A percentile compares a stretch with the other conserved stretches of the same genome.
Conservation (phyloP, 2,329 filamentous ascomycete species). For the Epichloe bromicola region DNA sequence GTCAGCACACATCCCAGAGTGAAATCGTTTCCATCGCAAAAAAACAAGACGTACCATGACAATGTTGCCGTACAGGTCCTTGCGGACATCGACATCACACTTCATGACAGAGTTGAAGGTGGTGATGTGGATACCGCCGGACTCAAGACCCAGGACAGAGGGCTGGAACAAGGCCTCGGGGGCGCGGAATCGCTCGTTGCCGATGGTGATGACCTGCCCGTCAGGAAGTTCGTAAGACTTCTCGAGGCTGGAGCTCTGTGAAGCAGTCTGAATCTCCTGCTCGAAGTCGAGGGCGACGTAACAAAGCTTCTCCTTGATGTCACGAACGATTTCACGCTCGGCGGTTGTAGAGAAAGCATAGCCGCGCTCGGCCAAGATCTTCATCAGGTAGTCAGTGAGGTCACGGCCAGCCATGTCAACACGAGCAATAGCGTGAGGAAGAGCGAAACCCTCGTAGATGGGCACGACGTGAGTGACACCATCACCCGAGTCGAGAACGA, state of each 20-base stretch:
- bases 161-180: slow-evolving; percentile 99
- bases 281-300: slow-evolving; percentile 99
- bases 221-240: slow-evolving; percentile 99
- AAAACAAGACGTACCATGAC: slow-evolving; percentile 75
- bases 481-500: slow-evolving; percentile 98
- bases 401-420: slow-evolving; percentile 99
- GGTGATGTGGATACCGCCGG: slow-evolving; percentile 97
- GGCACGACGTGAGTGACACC: slow-evolving; percentile 99
- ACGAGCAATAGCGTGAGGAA: slow-evolving; percentile 99
- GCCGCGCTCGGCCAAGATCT: slow-evolving; percentile 98
- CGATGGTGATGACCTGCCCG: slow-evolving; percentile 99
- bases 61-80: slow-evolving; percentile 99
- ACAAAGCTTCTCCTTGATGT: slow-evolving; percentile 99
- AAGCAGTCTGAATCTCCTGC: slow-evolving; percentile 99
- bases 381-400: slow-evolving; percentile 99
- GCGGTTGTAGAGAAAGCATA: slow-evolving; percentile 99
- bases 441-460: slow-evolving; percentile 99
- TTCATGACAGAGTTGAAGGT: slow-evolving; percentile 99
- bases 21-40: neutral
- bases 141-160: slow-evolving; percentile 94
- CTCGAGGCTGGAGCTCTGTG: slow-evolving; percentile 97
- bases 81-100: slow-evolving; percentile 99
- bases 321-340: slow-evolving; percentile 99
- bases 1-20: neutral
- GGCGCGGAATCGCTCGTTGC: slow-evolving; percentile 99